Evolutionary conservation across 306 rosid species (phyloP).

Genomic region (Comarum palustre): DNA sequence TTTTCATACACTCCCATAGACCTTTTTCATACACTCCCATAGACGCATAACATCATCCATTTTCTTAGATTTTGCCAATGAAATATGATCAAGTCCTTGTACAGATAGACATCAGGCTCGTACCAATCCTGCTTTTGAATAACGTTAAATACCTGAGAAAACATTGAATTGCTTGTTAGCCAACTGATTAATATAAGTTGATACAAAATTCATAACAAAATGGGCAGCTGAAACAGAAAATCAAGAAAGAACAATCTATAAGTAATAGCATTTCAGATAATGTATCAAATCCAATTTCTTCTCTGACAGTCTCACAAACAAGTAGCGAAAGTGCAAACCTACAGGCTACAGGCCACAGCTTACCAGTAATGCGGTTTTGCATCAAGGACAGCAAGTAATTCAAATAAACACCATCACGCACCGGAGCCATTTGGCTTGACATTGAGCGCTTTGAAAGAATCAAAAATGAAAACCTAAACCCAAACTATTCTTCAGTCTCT

Average conservation of each 20-base stretch:
- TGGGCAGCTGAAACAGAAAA: neutral
- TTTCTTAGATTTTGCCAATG: conserved; percentile 64
- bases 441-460: neutral
- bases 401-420: neutral
- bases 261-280: neutral
- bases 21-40: conserved; percentile 79
- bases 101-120: conserved; percentile 62
- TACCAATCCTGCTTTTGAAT: conserved; percentile 86
- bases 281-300: neutral
- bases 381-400: neutral
- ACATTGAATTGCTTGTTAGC: conserved; percentile 28
- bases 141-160: conserved; percentile 63
- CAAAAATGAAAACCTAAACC: neutral
- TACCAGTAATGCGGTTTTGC: neutral
- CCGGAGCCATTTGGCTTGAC: neutral
- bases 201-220: neutral
- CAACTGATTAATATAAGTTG: conserved; percentile 8
- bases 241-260: neutral
- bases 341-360: neutral
- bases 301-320: neutral
- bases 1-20: conserved; percentile 76
- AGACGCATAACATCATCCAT: conserved; percentile 75
- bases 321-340: neutral
- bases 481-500: neutral
- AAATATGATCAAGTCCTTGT: conserved; percentile 78